Evolutionary conservation across 331 rosid species (phyloP).

Genomic region (Arachis monticola): DNA sequence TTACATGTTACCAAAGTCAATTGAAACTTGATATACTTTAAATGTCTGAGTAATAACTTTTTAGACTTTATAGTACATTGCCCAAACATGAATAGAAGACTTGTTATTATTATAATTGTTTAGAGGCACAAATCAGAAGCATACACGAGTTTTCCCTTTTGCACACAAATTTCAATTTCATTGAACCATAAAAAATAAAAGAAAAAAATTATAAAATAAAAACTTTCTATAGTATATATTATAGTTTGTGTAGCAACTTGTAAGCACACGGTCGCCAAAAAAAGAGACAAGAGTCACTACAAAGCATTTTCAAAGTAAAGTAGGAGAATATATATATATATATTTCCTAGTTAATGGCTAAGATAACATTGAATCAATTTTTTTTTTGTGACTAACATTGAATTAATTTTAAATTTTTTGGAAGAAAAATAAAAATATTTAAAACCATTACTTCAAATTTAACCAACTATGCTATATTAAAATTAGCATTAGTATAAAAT

Average conservation of each 20-base stretch:
- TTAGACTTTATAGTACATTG: not conserved
- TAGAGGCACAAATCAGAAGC: conserved; percentile 13
- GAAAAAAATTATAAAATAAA: no score
- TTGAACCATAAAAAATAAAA: not conserved
- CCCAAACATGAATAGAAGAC: conserved; percentile 8
- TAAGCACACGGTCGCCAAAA: not conserved
- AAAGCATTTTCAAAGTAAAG: not conserved
- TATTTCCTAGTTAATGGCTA: no score
- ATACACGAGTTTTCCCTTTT: conserved; percentile 11
- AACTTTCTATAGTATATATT: not conserved
- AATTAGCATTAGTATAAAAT: no score
- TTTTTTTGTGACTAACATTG: no score
- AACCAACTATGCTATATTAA: no score
- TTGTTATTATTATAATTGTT: conserved; percentile 5
- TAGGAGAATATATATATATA: no score
- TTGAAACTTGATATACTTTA: not conserved
- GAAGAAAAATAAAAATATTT: no score
- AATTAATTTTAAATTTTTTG: no score
- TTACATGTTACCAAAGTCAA: conserved; percentile 3
- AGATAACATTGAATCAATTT: no score
- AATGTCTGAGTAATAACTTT: not conserved
- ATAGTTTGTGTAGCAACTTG: conserved; percentile 3
- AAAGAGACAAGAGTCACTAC: conserved; percentile 10
- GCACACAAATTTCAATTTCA: not conserved
- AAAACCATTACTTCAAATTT: no score